Conservation (phyloP, 495 filamentous ascomycete genomes). For the Penicillium manginii region DNA sequence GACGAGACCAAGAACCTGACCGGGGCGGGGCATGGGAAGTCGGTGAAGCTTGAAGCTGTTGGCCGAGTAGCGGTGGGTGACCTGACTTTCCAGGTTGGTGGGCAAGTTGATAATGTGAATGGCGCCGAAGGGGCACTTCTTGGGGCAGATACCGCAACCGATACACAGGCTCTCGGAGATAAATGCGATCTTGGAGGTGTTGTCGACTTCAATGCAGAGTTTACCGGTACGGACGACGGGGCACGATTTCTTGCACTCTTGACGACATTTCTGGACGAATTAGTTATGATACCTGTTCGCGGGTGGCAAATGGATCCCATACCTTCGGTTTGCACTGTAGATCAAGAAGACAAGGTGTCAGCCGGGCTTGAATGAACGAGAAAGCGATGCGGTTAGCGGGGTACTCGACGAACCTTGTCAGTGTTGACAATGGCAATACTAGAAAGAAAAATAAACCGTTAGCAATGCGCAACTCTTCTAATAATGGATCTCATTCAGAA, state of each 20-base stretch:
- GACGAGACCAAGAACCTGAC: constrained; percentile 95
- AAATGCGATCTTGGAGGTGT: constrained; percentile 94
- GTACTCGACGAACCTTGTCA: constrained; percentile 77
- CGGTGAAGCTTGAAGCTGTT: constrained; percentile 99
- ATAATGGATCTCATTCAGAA: not conserved
- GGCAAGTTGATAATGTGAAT: constrained; percentile 99
- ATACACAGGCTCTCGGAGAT: constrained; percentile 95
- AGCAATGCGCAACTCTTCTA: constrained; percentile 8
- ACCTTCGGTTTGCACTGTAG: constrained; percentile 96
- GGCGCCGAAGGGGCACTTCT: constrained; percentile 98
- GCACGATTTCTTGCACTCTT: constrained; percentile 99
- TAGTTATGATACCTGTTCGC: not conserved
- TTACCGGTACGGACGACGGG: constrained; percentile 98
- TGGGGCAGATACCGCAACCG: constrained; percentile 98
- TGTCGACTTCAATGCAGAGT: constrained; percentile 92
- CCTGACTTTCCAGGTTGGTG: constrained; percentile 95
- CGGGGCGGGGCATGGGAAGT: constrained; percentile 91
- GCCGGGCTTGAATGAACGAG: constrained; percentile 29
- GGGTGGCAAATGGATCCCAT: constrained; percentile 20
- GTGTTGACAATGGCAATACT: constrained; percentile 97
- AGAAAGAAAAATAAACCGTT: constrained; percentile 23
- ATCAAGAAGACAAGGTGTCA: constrained; percentile 33
- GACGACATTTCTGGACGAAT: constrained; percentile 77
- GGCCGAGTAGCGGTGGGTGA: constrained; percentile 97
- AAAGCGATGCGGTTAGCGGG: constrained; percentile 34